phyloP scores from a whole-genome alignment of 345 rosid genomes.

The Eucalyptus melliodora region DNA sequence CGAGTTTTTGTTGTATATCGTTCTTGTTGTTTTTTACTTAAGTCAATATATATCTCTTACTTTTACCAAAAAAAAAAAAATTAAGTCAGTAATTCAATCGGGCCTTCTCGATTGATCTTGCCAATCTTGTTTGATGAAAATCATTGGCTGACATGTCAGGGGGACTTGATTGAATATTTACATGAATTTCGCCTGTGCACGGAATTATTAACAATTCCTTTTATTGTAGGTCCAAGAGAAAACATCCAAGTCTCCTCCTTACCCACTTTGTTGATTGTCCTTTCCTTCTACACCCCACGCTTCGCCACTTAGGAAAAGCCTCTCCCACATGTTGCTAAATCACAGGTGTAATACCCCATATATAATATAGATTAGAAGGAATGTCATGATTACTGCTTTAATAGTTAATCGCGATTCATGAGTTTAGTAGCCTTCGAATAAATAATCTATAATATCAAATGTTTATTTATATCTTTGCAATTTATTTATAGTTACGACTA shows the following conservation, averaged over 20 bases:
- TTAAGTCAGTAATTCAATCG: rapidly evolving
- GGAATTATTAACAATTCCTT: background rate
- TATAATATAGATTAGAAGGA: background rate
- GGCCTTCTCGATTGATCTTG: background rate
- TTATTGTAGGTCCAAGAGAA: background rate
- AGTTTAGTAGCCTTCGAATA: background rate
- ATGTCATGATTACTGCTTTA: background rate
- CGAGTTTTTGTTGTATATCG: rapidly evolving
- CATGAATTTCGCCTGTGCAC: background rate
- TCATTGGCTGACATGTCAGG: background rate
- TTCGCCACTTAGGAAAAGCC: background rate
- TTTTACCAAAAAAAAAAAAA: rapidly evolving
- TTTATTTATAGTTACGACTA: background rate
- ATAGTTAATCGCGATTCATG: background rate
- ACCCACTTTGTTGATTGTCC: background rate
- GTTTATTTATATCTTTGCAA: background rate
- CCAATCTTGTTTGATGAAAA: rapidly evolving
- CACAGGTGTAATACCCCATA: background rate
- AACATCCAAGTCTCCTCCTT: background rate
- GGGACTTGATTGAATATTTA: background rate
- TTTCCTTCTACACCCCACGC: background rate
- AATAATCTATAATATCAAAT: background rate
- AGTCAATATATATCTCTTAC: too few relatives aligned
- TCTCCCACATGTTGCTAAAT: background rate
- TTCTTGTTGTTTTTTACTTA: too few relatives aligned